Conservation (phyloP, 768 basidiomycete genomes). For the Podaxis mareebaensis region DNA sequence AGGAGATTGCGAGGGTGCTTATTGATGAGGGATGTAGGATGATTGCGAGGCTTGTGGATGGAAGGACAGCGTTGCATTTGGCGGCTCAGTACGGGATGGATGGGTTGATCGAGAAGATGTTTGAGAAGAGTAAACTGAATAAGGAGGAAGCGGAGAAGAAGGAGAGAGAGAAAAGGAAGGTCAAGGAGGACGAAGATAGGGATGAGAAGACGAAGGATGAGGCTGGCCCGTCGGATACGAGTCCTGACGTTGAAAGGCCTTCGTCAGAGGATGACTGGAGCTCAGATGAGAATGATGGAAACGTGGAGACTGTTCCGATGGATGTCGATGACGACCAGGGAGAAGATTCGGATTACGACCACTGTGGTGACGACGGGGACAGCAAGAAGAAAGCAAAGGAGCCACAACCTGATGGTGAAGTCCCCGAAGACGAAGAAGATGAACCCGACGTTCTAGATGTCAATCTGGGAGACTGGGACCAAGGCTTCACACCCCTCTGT, state of each 20-base stretch:
- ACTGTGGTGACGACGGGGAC: conserved; percentile 26
- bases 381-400: conserved; percentile 18
- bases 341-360: conserved; percentile 24
- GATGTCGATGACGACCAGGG: conserved; percentile 26
- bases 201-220: conserved; percentile 24
- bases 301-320: conserved; percentile 32
- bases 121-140: conserved; percentile 49
- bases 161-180: conserved; percentile 22
- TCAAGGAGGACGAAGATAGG: conserved; percentile 22
- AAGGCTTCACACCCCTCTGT: conserved; percentile 49
- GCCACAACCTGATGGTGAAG: conserved; percentile 28
- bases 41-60: conserved; percentile 56
- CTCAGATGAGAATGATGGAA: conserved; percentile 41
- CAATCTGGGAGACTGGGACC: conserved; percentile 59
- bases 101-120: conserved; percentile 46
- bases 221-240: conserved; percentile 17
- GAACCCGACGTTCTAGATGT: conserved; percentile 58
- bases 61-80: conserved; percentile 54
- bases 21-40: conserved; percentile 59
- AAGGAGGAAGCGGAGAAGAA: conserved; percentile 27
- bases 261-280: conserved; percentile 56
- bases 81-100: conserved; percentile 50
- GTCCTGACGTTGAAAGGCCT: conserved; percentile 28
- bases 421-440: conserved; percentile 50
- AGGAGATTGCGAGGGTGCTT: conserved; percentile 49